Evolutionary conservation across 2,329 filamentous ascomycete species (phyloP).

Genomic region (Elsinoe batatas): DNA sequence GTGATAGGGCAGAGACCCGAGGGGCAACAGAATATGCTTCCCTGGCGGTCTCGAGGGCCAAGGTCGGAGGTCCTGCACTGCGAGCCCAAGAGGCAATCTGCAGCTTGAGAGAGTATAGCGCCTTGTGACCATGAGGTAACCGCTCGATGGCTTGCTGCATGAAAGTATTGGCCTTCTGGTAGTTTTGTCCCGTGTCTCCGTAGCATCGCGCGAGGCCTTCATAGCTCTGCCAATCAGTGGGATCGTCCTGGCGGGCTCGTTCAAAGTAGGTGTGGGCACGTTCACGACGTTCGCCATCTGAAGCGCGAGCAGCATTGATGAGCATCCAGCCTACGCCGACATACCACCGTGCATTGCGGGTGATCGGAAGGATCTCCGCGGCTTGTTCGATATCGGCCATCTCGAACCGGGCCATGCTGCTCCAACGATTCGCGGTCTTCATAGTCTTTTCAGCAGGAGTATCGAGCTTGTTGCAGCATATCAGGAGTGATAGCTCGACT

Average conservation of each 20-base stretch:
- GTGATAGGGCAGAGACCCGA: background rate
- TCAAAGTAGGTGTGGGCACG: background rate
- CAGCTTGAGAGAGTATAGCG: background rate
- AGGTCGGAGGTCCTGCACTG: background rate
- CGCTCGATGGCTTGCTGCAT: background rate
- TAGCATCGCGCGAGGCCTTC: background rate
- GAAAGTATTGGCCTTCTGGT: background rate
- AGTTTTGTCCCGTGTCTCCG: background rate
- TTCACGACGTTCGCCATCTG: background rate
- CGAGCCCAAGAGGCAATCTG: background rate
- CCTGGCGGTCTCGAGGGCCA: background rate
- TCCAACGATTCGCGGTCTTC: background rate
- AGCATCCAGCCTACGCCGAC: conserved; percentile 1
- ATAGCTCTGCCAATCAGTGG: background rate
- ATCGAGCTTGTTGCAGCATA: background rate
- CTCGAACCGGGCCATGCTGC: background rate
- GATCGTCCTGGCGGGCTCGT: background rate
- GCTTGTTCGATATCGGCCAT: background rate
- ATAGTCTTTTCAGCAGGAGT: background rate
- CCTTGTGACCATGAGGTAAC: background rate
- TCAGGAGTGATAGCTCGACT: background rate
- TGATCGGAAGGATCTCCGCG: background rate
- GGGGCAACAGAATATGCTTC: background rate
- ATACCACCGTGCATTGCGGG: background rate
- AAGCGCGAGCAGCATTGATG: background rate